These are phyloP conservation scores for Colletotrichum lindemuthianum DNA, from an alignment of 2,329 filamentous ascomycete genomes.

Conservation along the genomic window DNA sequence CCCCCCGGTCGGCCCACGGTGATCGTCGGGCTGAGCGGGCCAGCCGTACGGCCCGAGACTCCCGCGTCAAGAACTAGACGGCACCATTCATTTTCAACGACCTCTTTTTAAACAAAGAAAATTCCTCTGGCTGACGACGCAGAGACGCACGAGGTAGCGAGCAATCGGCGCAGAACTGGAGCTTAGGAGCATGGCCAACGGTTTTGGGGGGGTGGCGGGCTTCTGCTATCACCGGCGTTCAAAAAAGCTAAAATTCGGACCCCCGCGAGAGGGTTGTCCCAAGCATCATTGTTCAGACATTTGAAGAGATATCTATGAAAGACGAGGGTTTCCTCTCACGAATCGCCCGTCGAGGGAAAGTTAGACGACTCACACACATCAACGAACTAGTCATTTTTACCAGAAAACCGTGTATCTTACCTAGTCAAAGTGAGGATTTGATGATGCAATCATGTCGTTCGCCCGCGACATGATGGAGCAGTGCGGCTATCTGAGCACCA, in stretches of 20 bases:
- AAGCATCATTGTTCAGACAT: background rate
- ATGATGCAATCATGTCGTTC: conserved; percentile 15
- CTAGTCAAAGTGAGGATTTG: background rate
- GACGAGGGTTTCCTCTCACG: background rate
- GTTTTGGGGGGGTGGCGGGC: background rate
- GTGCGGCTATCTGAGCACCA: background rate
- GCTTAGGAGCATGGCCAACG: background rate
- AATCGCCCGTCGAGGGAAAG: too few species aligned
- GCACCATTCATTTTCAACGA: background rate
- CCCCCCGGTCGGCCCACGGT: conserved; percentile 27
- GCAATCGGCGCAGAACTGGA: background rate
- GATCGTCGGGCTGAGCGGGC: conserved; percentile 32
- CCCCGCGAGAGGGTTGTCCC: background rate
- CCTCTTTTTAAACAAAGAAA: background rate
- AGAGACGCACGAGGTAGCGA: background rate
- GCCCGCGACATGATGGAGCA: conserved; percentile 1
- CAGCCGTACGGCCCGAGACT: conserved; percentile 29
- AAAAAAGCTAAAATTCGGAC: background rate
- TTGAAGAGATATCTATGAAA: background rate
- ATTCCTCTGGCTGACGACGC: background rate
- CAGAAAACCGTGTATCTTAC: too few species aligned
- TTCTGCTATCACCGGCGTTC: background rate
- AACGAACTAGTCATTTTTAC: background rate
- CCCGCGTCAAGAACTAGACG: conserved; percentile 30
- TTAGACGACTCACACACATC: too few species aligned